Base-by-base conservation (phyloP, 257 asterid species). In the Scutellaria barbata region DNA sequence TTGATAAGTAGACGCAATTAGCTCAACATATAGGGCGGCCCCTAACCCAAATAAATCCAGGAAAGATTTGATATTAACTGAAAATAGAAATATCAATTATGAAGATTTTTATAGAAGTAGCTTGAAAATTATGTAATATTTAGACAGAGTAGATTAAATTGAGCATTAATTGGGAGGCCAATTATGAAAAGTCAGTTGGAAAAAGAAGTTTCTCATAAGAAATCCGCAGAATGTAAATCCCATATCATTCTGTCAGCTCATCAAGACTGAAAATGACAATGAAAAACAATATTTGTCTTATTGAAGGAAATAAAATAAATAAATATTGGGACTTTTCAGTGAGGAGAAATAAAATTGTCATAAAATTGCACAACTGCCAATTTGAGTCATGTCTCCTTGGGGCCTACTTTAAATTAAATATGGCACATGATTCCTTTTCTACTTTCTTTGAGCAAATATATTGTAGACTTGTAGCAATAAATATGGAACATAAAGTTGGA, bases 211-310 rank as follows among this genome's bases (percentile, higher is more conserved):
- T 79, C 77, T 60, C 76, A 66, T 69, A 64, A 63, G 22, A 73
- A 75, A 76, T 73, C 71, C 41, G 52, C 76, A 65, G 57, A 77
- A 65, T 57, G 54, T 67, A 71, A 74, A 67, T 66, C 80, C 47
- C 70, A 76, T 61, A 52, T 61, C 56, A 71, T 79, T 50, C 57
- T 67, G 79, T 82, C 79, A 73, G 72, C 80, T 17, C 74, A 70
- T 74, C 52, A 41, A 74, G 67, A 43, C 65, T 73, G 82, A 77
- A 80, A 83, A 76, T 70, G 84, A 80, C 81, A 30, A 80, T 35
- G 51, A 66, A 71, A 54, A 66, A 50, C 54, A 25, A 77, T 14
- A 77, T 61, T 77, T 62, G 78, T 74, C 82, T 73, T 13, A 69
- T 59, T 78, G 53, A 25, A 43, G 4, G 1, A 43, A 55, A 73